Conservation (phyloP, 2,329 filamentous ascomycete genomes). For the Colletotrichum limetticola region DNA sequence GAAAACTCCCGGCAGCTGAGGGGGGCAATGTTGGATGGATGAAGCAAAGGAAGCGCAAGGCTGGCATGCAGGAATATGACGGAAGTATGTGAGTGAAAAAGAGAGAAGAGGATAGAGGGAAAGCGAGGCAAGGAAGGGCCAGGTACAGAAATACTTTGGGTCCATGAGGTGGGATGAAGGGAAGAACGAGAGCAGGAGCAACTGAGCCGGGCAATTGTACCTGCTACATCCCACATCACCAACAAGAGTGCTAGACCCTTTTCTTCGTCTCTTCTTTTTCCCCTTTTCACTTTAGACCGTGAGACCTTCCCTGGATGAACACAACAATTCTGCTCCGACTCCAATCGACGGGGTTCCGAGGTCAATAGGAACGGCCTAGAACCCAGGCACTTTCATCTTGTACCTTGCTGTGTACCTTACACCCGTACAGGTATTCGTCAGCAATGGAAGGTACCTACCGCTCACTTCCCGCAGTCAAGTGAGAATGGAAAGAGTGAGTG, state of each 20-base stretch:
- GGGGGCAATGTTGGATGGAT: background rate
- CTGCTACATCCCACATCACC: background rate
- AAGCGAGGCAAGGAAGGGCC: background rate
- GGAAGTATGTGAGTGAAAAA: background rate
- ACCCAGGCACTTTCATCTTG: background rate
- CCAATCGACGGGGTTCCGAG: background rate
- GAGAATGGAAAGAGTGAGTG: background rate
- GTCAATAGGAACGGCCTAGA: background rate
- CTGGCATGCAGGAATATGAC: background rate
- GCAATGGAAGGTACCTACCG: too few relatives aligned
- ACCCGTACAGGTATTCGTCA: too few relatives aligned
- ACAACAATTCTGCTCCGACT: background rate
- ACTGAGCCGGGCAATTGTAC: background rate
- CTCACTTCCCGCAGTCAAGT: background rate
- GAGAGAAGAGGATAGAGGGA: background rate
- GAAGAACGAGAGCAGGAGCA: background rate
- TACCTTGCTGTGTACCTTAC: background rate
- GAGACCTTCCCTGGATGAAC: background rate
- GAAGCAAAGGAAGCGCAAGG: background rate
- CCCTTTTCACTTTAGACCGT: background rate
- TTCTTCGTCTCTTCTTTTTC: background rate
- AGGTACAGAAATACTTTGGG: background rate
- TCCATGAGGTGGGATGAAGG: background rate
- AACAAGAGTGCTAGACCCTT: constrained; percentile 1
- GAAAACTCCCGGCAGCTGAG: background rate